Percentiles rank a stretch among this genome's conserved stretches.
Evolutionary conservation across 805 yeast genomes (phyloP).

Genomic region (Myxozyma nipponensis): DNA sequence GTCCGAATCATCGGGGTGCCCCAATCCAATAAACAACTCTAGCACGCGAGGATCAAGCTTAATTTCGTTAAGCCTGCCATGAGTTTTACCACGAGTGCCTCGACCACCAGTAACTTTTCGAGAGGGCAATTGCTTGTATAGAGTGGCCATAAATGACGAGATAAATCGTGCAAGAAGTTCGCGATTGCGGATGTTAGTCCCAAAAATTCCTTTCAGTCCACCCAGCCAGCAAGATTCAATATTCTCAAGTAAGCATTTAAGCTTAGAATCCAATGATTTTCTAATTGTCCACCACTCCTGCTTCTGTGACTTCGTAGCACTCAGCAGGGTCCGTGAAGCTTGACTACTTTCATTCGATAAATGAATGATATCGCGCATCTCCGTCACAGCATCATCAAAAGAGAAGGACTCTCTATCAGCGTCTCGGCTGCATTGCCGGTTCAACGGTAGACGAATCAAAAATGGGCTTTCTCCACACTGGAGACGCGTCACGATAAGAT

Average conservation of each 20-base stretch:
- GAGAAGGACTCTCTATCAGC: conserved; percentile 43
- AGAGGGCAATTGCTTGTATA: conserved; percentile 50
- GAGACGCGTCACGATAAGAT: conserved; percentile 51
- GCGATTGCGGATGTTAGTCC: conserved; percentile 35
- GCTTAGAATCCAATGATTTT: conserved; percentile 53
- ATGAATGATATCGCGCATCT: conserved; percentile 50
- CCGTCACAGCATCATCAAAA: conserved; percentile 46
- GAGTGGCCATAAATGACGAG: conserved; percentile 39
- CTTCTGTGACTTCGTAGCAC: conserved; percentile 47
- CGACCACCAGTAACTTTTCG: conserved; percentile 38
- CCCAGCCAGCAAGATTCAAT: conserved; percentile 73
- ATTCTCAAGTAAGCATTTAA: conserved; percentile 50
- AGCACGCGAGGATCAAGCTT: conserved; percentile 47
- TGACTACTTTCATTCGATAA: conserved; percentile 53
- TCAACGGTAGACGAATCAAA: conserved; percentile 57
- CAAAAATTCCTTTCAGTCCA: conserved; percentile 66
- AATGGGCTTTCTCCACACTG: conserved; percentile 42
- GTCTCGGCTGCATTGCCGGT: conserved; percentile 47
- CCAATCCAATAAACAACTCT: conserved; percentile 50
- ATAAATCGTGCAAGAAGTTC: conserved; percentile 38
- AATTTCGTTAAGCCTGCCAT: conserved; percentile 19
- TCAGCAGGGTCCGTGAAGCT: conserved; percentile 9
- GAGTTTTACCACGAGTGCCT: conserved; percentile 4
- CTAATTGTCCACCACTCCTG: conserved; percentile 76
- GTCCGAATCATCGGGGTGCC: conserved; percentile 37